phyloP scores from a whole-genome alignment of 1,284 basidiomycete genomes.

The Cutaneotrichosporon cavernicola region DNA sequence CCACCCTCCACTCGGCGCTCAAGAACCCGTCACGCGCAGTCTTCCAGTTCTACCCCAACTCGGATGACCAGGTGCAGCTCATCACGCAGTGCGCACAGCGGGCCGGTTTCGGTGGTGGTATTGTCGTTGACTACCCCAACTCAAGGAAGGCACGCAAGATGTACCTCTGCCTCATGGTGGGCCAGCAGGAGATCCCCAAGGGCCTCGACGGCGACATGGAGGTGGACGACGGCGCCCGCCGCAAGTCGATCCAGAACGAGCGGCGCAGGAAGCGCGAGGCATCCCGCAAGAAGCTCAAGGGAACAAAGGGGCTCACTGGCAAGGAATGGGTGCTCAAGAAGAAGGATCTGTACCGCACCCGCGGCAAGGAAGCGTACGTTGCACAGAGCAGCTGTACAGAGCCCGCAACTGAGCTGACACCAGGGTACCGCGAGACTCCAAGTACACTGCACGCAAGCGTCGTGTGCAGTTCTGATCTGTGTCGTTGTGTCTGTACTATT shows the following conservation, averaged over 20 bases:
- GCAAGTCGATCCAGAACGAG: constrained; percentile 48
- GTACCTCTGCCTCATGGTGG: constrained; percentile 84
- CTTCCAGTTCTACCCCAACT: constrained; percentile 93
- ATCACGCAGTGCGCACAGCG: constrained; percentile 90
- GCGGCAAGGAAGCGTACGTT: constrained; percentile 58
- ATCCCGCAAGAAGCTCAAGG: constrained; percentile 40
- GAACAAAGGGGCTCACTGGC: constrained; percentile 45
- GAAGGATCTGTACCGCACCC: constrained; percentile 59
- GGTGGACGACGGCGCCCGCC: constrained; percentile 58
- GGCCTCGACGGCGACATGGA: constrained; percentile 65
- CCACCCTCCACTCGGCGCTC: constrained; percentile 87
- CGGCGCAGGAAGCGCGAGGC: constrained; percentile 38
- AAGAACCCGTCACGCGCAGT: constrained; percentile 90
- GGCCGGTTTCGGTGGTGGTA: constrained; percentile 94
- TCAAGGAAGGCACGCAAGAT: constrained; percentile 91
- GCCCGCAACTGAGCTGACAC: constrained; percentile 6
- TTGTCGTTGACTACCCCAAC: constrained; percentile 97
- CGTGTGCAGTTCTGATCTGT: constrained; percentile 46
- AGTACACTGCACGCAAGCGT: constrained; percentile 53
- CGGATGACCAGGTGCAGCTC: constrained; percentile 91
- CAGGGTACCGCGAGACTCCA: constrained; percentile 54
- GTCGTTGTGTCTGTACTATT: constrained; percentile 14
- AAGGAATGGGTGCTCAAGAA: constrained; percentile 61
- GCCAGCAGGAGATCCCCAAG: constrained; percentile 64
- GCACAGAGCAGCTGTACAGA: neutral